These are phyloP conservation scores for Aspergillus japonicus DNA, from an alignment of 2,329 filamentous ascomycete species.

Conservation along the genomic window DNA sequence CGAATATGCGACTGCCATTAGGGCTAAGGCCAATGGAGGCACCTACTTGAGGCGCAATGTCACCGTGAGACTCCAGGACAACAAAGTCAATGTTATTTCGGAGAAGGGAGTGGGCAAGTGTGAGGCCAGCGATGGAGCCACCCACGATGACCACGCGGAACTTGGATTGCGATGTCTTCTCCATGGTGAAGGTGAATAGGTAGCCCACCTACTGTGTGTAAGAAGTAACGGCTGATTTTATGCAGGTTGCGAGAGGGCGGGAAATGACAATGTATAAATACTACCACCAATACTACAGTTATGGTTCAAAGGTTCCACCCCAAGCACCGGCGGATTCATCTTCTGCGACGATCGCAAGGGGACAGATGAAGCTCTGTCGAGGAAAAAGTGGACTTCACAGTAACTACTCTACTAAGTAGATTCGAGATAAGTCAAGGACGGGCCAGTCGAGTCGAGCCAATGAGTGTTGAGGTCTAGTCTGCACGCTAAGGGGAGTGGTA, in stretches of 20 bases:
- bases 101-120: neutral
- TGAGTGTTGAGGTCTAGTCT: neutral
- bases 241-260: neutral
- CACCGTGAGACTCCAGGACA: neutral
- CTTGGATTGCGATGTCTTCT: neutral
- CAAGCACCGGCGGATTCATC: too few species aligned
- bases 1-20: neutral
- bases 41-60: neutral
- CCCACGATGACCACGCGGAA: conserved; percentile 5
- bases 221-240: neutral
- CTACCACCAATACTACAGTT: neutral
- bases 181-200: neutral
- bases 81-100: conserved; percentile 6
- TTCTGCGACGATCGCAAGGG: neutral
- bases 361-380: neutral
- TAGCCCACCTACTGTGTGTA: neutral
- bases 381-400: neutral
- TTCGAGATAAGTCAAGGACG: neutral
- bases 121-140: conserved; percentile 5
- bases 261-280: neutral
- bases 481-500: neutral
- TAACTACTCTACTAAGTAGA: too few species aligned
- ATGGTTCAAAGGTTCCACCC: neutral
- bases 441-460: neutral
- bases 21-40: conserved; percentile 2